Conservation (phyloP, 2,329 filamentous ascomycete species). For the Apiospora marii region DNA sequence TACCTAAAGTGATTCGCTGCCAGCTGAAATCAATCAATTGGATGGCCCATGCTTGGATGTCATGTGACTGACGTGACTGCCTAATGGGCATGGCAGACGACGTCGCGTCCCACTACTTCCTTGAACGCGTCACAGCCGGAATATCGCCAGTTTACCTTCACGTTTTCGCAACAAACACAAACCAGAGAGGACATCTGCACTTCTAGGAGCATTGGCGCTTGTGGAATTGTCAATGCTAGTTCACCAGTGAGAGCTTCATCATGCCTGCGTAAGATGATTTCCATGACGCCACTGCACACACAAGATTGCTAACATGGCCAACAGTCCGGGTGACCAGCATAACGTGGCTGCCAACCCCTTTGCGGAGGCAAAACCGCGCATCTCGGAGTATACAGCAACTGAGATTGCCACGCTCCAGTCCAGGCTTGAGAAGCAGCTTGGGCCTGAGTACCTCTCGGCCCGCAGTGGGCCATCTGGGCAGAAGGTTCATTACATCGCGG, state of each 20-base stretch:
- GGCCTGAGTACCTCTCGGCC: constrained; percentile 93
- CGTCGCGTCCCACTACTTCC: background rate
- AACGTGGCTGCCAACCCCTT: constrained; percentile 78
- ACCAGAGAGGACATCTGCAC: background rate
- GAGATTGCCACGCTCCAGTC: constrained; percentile 89
- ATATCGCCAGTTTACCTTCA: background rate
- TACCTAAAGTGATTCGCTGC: background rate
- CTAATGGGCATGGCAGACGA: background rate
- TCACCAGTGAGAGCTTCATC: constrained; percentile 14
- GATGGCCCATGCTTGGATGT: constrained; percentile 5
- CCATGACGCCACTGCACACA: background rate
- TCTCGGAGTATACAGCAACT: constrained; percentile 85
- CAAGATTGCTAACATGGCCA: constrained; percentile 13
- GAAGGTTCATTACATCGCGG: constrained; percentile 93
- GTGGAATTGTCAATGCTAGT: background rate
- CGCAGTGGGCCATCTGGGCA: constrained; percentile 82
- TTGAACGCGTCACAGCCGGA: constrained; percentile 13
- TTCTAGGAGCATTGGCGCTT: background rate
- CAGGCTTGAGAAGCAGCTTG: constrained; percentile 89
- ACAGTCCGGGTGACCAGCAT: constrained; percentile 75
- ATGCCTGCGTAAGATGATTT: constrained; percentile 15
- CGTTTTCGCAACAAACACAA: background rate
- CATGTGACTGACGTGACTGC: constrained; percentile 18
- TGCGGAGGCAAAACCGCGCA: constrained; percentile 71
- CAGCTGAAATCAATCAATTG: background rate